phyloP scores from a whole-genome alignment of 164 flowering plant species.

The Warburgia ugandensis region DNA sequence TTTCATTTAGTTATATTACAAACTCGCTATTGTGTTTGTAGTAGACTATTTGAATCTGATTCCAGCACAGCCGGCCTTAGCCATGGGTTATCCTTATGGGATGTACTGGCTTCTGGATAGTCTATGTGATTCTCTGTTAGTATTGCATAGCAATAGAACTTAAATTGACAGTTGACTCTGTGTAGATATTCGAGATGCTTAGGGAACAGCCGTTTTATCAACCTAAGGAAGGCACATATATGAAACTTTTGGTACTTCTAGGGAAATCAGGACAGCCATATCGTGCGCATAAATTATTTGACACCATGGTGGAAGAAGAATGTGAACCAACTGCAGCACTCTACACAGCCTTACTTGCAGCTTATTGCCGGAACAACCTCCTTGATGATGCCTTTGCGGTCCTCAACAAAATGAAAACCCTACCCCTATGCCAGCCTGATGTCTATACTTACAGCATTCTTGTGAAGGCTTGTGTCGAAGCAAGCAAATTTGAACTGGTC shows the following conservation, averaged over 20 bases:
- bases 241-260: conserved; percentile 85
- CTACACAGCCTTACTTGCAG: conserved; percentile 79
- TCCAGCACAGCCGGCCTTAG: no score
- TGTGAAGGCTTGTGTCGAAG: conserved; percentile 77
- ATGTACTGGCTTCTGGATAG: no score
- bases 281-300: conserved; percentile 68
- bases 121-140: no score
- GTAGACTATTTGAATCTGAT: no score
- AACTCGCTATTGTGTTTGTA: no score
- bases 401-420: conserved; percentile 66
- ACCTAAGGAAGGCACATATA: conserved; percentile 82
- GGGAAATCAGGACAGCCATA: conserved; percentile 75
- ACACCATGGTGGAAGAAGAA: conserved; percentile 74
- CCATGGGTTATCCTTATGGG: no score
- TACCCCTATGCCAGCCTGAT: conserved; percentile 88
- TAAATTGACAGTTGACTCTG: neutral
- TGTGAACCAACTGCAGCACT: conserved; percentile 65
- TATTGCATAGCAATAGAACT: no score
- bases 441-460: conserved; percentile 72
- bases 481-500: conserved; percentile 56
- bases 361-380: conserved; percentile 69
- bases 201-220: conserved; percentile 76
- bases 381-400: conserved; percentile 65
- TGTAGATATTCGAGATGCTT: conserved; percentile 82
- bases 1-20: no score